Conservation (phyloP, 2,329 filamentous ascomycete species). For the Knoxdaviesia proteae region DNA sequence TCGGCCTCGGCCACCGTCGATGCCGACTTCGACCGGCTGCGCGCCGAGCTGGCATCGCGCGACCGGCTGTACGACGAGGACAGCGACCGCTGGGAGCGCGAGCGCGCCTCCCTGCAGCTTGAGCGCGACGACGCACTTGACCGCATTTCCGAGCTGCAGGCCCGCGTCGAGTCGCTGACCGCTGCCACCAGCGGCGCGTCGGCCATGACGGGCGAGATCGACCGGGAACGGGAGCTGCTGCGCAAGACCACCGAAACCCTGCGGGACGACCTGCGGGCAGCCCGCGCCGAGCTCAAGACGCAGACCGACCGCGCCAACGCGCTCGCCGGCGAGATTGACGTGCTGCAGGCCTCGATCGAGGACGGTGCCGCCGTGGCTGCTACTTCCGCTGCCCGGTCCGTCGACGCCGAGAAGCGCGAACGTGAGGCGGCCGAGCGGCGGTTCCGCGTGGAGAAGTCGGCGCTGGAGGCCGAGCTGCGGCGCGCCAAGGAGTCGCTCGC, state of each 20-base stretch:
- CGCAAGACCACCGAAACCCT: conserved; percentile 39
- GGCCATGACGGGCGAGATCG: conserved; percentile 46
- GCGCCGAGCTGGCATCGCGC: conserved; percentile 40
- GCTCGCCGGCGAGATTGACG: conserved; percentile 58
- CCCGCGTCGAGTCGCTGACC: conserved; percentile 49
- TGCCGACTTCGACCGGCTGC: conserved; percentile 27
- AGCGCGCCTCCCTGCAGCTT: conserved; percentile 41
- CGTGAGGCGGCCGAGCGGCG: conserved; percentile 16
- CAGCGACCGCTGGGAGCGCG: conserved; percentile 51
- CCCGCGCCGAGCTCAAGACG: conserved; percentile 38
- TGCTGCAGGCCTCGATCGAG: conserved; percentile 44
- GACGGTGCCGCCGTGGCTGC: conserved; percentile 38
- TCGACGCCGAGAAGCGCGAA: conserved; percentile 5
- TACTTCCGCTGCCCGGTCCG: conserved; percentile 9
- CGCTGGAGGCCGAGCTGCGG: conserved; percentile 40
- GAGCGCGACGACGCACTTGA: conserved; percentile 48
- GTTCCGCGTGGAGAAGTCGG: conserved; percentile 39
- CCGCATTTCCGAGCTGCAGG: conserved; percentile 44
- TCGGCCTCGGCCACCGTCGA: conserved; percentile 13
- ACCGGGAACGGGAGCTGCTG: conserved; percentile 35
- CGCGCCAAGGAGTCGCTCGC: conserved; percentile 20
- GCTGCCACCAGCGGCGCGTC: conserved; percentile 46
- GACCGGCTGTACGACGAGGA: conserved; percentile 51
- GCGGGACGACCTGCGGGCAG: conserved; percentile 49
- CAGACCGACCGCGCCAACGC: conserved; percentile 44